Evolutionary conservation across 2,329 filamentous ascomycete genomes (phyloP).

Genomic region (Lasiodiplodia sp.): DNA sequence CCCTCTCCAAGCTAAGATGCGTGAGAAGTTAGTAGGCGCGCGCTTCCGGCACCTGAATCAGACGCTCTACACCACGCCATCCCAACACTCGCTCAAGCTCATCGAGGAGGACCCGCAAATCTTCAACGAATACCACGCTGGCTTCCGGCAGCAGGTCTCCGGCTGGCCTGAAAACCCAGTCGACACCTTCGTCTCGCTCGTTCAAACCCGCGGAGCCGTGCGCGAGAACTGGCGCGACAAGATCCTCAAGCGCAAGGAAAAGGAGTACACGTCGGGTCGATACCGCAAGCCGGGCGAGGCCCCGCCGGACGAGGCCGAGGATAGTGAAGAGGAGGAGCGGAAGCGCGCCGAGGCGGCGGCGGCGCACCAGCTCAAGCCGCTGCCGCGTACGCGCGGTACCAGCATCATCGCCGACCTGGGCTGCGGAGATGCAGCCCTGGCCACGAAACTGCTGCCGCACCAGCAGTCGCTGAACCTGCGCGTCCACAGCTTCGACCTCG

Average conservation of each 20-base stretch:
- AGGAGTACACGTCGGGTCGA: slow-evolving; percentile 34
- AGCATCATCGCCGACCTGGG: slow-evolving; percentile 90
- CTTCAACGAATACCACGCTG: slow-evolving; percentile 95
- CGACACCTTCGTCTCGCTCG: slow-evolving; percentile 78
- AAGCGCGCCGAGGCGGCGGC: slow-evolving; percentile 24
- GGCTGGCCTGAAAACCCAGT: slow-evolving; percentile 98
- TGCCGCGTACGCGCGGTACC: slow-evolving; percentile 72
- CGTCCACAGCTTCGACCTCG: slow-evolving; percentile 86
- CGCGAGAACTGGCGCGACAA: slow-evolving; percentile 54
- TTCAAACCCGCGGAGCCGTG: slow-evolving; percentile 71
- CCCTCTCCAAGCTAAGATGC: slow-evolving; percentile 92
- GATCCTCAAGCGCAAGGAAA: slow-evolving; percentile 45
- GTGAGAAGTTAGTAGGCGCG: slow-evolving; percentile 90
- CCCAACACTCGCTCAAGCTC: slow-evolving; percentile 79
- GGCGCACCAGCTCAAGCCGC: slow-evolving; percentile 49
- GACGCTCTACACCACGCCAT: slow-evolving; percentile 92
- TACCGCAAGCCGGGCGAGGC: slow-evolving; percentile 30
- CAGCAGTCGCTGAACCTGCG: slow-evolving; percentile 73
- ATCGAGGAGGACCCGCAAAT: slow-evolving; percentile 89
- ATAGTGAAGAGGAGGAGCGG: slow-evolving; percentile 31
- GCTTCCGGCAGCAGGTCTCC: slow-evolving; percentile 93
- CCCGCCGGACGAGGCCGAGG: neutral
- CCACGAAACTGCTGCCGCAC: slow-evolving; percentile 70
- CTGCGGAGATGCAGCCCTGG: slow-evolving; percentile 88
- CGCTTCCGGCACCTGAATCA: slow-evolving; percentile 98